These are phyloP conservation scores for Millerozyma miso DNA, from an alignment of 805 yeast species.

Conservation along the genomic window DNA sequence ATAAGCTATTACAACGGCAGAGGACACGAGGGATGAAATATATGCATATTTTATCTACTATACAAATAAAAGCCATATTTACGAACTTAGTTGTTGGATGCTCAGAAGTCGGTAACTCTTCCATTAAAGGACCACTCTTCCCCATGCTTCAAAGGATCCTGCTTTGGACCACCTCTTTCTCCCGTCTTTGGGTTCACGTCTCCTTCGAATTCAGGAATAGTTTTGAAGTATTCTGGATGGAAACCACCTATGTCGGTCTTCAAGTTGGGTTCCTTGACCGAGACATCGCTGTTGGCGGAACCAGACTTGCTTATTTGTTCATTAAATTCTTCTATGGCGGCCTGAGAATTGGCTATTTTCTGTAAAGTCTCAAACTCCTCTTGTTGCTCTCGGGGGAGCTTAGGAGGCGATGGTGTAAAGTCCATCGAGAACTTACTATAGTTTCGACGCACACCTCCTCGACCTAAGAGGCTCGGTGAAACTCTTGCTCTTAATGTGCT, in stretches of 20 bases:
- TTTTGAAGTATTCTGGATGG: slow-evolving; percentile 66
- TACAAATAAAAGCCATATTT: no score
- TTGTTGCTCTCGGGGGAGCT: slow-evolving; percentile 74
- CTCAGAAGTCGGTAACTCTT: slow-evolving; percentile 85
- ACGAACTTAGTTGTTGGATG: no score
- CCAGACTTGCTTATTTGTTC: slow-evolving; percentile 34
- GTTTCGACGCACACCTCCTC: slow-evolving; percentile 1
- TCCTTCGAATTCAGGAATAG: slow-evolving; percentile 94
- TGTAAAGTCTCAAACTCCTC: slow-evolving; percentile 89
- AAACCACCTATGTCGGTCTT: slow-evolving; percentile 58
- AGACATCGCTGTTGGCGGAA: slow-evolving; percentile 16
- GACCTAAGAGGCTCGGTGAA: background rate
- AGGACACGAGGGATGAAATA: no score
- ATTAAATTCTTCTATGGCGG: slow-evolving; percentile 73
- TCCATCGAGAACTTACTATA: slow-evolving; percentile 22
- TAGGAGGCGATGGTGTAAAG: slow-evolving; percentile 52
- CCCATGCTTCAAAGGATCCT: slow-evolving; percentile 87
- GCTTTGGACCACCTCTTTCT: slow-evolving; percentile 95
- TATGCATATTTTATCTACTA: no score
- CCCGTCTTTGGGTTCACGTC: slow-evolving; percentile 91
- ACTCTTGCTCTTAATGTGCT: background rate
- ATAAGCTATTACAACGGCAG: no score
- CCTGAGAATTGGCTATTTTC: slow-evolving; percentile 72
- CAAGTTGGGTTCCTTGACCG: slow-evolving; percentile 22
- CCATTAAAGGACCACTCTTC: slow-evolving; percentile 92